A percentile compares a stretch with the other conserved stretches of the same genome.
Evolutionary conservation across 2,329 filamentous ascomycete genomes (phyloP).

Genomic region (Paraphoma sp.): DNA sequence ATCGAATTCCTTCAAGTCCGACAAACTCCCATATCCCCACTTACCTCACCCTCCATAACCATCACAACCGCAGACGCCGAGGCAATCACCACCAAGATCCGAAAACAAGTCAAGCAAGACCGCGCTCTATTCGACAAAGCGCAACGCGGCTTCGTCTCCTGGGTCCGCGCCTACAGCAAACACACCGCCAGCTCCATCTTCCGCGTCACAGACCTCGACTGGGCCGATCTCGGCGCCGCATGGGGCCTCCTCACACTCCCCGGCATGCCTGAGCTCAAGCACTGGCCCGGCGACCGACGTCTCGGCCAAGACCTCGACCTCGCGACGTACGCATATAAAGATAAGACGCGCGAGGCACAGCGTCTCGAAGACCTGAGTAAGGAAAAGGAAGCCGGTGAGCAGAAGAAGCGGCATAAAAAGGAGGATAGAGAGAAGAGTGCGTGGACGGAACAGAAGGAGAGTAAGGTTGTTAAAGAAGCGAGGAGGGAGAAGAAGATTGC

Average conservation of each 20-base stretch:
- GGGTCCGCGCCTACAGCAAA: constrained; percentile 89
- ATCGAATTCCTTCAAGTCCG: constrained; percentile 84
- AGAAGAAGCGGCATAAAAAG: constrained; percentile 35
- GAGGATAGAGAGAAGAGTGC: constrained; percentile 37
- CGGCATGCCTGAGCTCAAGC: constrained; percentile 83
- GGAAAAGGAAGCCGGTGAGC: constrained; percentile 24
- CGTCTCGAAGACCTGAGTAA: constrained; percentile 46
- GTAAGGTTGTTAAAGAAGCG: constrained; percentile 37
- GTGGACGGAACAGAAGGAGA: constrained; percentile 48
- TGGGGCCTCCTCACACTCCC: constrained; percentile 90
- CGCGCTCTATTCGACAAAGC: constrained; percentile 82
- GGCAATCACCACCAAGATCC: constrained; percentile 65
- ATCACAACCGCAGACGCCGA: constrained; percentile 69
- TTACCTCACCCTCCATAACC: constrained; percentile 63
- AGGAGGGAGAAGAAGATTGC: constrained; percentile 43
- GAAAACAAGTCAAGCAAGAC: constrained; percentile 65
- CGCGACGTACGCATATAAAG: constrained; percentile 52
- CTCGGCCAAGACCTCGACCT: constrained; percentile 51
- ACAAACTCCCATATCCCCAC: constrained; percentile 78
- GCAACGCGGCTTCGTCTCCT: constrained; percentile 90
- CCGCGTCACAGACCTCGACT: constrained; percentile 79
- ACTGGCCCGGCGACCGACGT: constrained; percentile 53
- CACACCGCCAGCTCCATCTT: constrained; percentile 94
- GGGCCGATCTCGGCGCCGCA: constrained; percentile 78
- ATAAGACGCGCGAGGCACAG: constrained; percentile 53